Evolutionary conservation across 2,329 filamentous ascomycete genomes (phyloP).

Genomic region (Epichloe typhina): DNA sequence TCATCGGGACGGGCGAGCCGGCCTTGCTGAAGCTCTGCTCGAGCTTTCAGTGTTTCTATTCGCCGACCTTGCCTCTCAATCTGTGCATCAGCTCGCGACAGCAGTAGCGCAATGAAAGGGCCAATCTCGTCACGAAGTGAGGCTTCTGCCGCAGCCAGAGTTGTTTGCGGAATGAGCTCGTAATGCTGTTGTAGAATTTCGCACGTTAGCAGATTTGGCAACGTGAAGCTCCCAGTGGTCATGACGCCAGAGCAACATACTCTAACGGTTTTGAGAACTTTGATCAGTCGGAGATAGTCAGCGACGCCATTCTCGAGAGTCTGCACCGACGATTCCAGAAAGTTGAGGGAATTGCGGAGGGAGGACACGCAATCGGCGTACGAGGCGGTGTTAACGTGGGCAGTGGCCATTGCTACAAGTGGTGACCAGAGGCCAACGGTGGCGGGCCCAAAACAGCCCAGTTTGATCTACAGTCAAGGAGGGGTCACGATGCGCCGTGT

Average conservation of each 20-base stretch:
- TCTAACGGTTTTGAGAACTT: conserved; percentile 43
- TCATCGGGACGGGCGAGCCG: conserved; percentile 27
- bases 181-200: conserved; percentile 56
- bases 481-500: background rate
- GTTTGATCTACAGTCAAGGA: background rate
- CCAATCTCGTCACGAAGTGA: conserved; percentile 78
- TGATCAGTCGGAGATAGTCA: conserved; percentile 43
- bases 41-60: conserved; percentile 71
- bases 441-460: background rate
- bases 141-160: conserved; percentile 68
- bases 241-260: conserved; percentile 23
- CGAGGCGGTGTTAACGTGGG: conserved; percentile 18
- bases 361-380: conserved; percentile 48
- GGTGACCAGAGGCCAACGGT: background rate
- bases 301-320: conserved; percentile 42
- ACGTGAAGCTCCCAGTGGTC: background rate
- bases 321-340: conserved; percentile 46
- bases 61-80: conserved; percentile 71
- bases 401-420: conserved; percentile 7
- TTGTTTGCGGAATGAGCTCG: conserved; percentile 77
- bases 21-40: conserved; percentile 72
- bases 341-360: conserved; percentile 45
- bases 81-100: conserved; percentile 71
- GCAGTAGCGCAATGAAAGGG: conserved; percentile 69
- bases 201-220: background rate